Conservation (phyloP, 495 filamentous ascomycete species). For the Pseudomonodictys pantanalensis region DNA sequence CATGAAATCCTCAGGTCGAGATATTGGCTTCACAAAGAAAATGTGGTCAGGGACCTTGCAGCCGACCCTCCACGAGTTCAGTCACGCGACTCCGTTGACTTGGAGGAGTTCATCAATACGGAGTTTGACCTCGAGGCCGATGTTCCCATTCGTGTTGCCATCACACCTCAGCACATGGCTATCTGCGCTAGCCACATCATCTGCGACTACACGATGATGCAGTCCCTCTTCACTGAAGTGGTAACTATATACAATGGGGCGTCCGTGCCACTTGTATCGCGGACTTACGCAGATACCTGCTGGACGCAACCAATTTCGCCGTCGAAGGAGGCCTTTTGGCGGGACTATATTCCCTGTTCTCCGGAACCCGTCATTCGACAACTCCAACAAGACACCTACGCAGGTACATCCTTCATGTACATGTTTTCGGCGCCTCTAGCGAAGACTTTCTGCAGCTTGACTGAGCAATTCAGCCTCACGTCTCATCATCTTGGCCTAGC, state of each 20-base stretch:
- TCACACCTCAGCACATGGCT: neutral
- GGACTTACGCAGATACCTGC: too few species aligned
- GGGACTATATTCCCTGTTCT: too few species aligned
- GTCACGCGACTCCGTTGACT: neutral
- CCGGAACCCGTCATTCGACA: too few species aligned
- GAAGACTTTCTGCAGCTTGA: too few species aligned
- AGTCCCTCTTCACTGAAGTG: neutral
- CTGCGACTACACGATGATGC: neutral
- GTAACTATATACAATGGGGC: neutral
- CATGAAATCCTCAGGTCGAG: neutral
- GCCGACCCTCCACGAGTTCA: neutral
- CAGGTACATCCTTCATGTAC: too few species aligned
- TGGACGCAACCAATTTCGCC: too few species aligned
- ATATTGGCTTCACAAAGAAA: neutral
- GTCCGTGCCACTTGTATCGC: too few species aligned
- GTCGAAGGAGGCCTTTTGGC: too few species aligned
- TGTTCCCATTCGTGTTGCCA: neutral
- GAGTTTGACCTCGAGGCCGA: neutral
- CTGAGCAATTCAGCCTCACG: too few species aligned
- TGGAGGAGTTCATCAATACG: neutral
- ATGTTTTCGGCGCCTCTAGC: too few species aligned
- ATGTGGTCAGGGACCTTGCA: neutral
- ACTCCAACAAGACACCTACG: too few species aligned
- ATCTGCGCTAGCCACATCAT: neutral
- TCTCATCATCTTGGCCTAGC: too few species aligned